Conservation (phyloP, 768 basidiomycete species). For the Leucosporidium yakuticum region DNA sequence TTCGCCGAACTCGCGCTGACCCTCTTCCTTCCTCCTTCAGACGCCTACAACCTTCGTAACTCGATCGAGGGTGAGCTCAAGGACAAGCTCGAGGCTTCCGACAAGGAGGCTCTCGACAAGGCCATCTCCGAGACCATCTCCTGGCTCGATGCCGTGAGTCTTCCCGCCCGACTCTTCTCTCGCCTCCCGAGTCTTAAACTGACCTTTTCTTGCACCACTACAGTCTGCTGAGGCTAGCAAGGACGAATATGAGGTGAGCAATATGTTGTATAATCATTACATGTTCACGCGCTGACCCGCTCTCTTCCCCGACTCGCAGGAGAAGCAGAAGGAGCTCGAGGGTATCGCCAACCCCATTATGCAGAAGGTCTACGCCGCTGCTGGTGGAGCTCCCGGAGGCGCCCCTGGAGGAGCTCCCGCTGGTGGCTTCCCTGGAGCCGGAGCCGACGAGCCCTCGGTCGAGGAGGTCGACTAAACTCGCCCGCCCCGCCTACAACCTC, state of each 20-base stretch:
- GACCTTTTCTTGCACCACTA: not conserved
- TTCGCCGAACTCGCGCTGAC: not conserved
- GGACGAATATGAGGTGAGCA: slow-evolving; percentile 87
- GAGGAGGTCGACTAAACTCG: slow-evolving; percentile 33
- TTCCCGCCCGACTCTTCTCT: not conserved
- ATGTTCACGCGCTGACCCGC: too few relatives aligned
- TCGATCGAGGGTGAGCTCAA: slow-evolving; percentile 76
- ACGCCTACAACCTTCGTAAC: slow-evolving; percentile 86
- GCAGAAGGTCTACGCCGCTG: slow-evolving; percentile 33
- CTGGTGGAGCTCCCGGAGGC: slow-evolving; percentile 33
- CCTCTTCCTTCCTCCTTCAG: not conserved
- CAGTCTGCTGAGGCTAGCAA: slow-evolving; percentile 71
- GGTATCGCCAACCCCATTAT: slow-evolving; percentile 53
- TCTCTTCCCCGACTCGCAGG: too few relatives aligned
- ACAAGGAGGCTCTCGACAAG: slow-evolving; percentile 75
- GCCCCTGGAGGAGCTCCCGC: slow-evolving; percentile 15
- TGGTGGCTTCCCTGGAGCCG: slow-evolving; percentile 29
- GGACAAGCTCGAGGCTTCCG: slow-evolving; percentile 75
- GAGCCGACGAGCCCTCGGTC: slow-evolving; percentile 27
- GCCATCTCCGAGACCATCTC: slow-evolving; percentile 75
- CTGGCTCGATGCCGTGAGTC: slow-evolving; percentile 68
- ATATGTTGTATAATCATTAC: too few relatives aligned
- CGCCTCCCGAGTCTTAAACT: not conserved
- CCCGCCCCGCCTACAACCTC: not conserved
- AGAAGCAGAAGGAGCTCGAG: slow-evolving; percentile 70